Evolutionary conservation across 305 asterid species (phyloP).

Genomic region (Solanum hybrid): DNA sequence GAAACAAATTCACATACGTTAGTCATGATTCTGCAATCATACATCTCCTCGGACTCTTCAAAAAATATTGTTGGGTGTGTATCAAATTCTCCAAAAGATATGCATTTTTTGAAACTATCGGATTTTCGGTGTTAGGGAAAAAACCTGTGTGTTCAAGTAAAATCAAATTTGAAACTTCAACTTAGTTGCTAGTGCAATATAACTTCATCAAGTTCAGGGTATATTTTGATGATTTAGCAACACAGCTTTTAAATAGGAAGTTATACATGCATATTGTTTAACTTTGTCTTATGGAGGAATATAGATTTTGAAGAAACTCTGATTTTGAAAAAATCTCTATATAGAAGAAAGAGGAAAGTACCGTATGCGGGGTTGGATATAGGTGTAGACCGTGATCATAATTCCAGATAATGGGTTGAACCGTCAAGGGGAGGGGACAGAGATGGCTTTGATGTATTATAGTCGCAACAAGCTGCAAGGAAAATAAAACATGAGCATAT

Average conservation of each 20-base stretch:
- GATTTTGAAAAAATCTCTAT: neutral
- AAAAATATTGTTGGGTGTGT: neutral
- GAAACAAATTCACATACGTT: neutral
- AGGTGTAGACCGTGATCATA: slow-evolving; percentile 90
- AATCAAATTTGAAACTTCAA: neutral
- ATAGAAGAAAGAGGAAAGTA: slow-evolving; percentile 20
- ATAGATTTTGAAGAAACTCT: neutral
- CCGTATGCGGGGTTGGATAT: slow-evolving; percentile 88
- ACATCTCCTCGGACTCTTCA: neutral
- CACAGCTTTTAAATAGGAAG: neutral
- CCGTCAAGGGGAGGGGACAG: slow-evolving; percentile 82
- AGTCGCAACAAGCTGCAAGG: slow-evolving; percentile 87
- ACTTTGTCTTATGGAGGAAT: neutral
- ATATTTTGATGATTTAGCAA: neutral
- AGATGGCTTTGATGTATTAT: slow-evolving; percentile 94
- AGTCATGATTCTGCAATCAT: neutral
- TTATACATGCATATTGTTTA: neutral
- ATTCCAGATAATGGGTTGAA: slow-evolving; percentile 92
- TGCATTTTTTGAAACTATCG: neutral
- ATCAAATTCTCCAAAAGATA: neutral
- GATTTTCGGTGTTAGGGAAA: neutral
- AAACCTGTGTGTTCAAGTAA: neutral
- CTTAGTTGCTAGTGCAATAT: neutral
- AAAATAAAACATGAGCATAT: slow-evolving; percentile 4
- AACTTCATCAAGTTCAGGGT: neutral